Percentiles rank a stretch among this genome's conserved stretches.
Evolutionary conservation across 176 grass and related monocot species (phyloP).

Genomic region (Phoenix roebelenii): DNA sequence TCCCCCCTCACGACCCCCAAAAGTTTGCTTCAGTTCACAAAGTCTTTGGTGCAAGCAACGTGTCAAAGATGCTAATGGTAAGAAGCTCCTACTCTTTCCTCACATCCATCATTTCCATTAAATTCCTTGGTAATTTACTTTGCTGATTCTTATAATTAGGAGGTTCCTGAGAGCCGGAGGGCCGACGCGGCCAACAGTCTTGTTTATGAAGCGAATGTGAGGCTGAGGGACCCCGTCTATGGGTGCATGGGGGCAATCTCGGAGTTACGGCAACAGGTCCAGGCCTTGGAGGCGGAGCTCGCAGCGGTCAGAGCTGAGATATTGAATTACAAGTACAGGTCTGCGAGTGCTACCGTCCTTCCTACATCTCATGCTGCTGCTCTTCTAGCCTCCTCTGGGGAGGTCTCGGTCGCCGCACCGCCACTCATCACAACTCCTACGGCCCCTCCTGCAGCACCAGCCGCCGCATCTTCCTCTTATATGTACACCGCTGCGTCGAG

Average conservation of each 20-base stretch:
- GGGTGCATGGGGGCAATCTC: constrained; percentile 91
- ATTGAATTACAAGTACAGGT: constrained; percentile 49
- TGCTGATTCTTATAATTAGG: constrained; percentile 23
- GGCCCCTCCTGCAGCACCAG: constrained; percentile 12
- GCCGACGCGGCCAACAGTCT: constrained; percentile 76
- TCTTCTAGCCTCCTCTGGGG: constrained; percentile 31
- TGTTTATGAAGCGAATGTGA: constrained; percentile 88
- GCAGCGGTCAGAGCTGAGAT: constrained; percentile 53
- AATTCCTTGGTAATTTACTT: no score
- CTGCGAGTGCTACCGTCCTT: constrained; percentile 20
- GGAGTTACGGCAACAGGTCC: constrained; percentile 71
- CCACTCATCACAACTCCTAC: neutral
- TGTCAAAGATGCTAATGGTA: constrained; percentile 90
- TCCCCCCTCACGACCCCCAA: constrained; percentile 84
- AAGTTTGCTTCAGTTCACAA: constrained; percentile 85
- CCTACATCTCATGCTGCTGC: constrained; percentile 43
- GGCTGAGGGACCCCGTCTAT: constrained; percentile 75
- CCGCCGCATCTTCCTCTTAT: constrained; percentile 38
- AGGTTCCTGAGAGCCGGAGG: constrained; percentile 81
- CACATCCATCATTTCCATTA: no score
- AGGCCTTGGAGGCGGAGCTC: constrained; percentile 72
- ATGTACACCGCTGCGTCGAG: constrained; percentile 68
- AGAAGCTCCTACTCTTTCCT: no score
- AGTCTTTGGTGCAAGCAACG: constrained; percentile 96
- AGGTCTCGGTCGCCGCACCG: constrained; percentile 7